Evolutionary conservation across 2,329 filamentous ascomycete species (phyloP), one percentile per base, ranked within the genome.

Genomic region (Nemania sp.): DNA sequence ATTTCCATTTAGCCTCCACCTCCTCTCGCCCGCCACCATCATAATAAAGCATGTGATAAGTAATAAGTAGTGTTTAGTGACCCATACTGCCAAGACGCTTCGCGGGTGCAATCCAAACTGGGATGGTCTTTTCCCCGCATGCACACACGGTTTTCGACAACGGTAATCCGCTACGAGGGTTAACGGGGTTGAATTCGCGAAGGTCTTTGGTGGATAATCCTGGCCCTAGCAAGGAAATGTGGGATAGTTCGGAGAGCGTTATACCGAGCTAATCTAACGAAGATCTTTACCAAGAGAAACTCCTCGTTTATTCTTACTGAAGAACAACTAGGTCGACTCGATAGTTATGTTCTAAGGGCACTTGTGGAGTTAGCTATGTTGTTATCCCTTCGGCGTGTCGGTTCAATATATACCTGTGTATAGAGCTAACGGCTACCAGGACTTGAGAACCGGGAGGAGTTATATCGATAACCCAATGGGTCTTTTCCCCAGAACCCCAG

Each of bases 151-250:
- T 52, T 18, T 52, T 49, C 32, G 47, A 54, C 15, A 51, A 22
- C 15, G n/a, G 29, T 22, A 56, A 47, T 32, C 32, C 26, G 11
- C 22, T 27, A 29, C n/a, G 27, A 38, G 35, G 45, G 43, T 24
- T 56, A 41, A 55, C 11, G 35, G 18, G 22, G 52, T 47, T 32
- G 43, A 47, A 52, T 64, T 7, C 27, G n/a, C 5, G 32, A 47
- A 8, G 26, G 22, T 64, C 56, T 61, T 70, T 70, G 58, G 66
- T 66, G 68, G 68, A 70, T 64, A 68, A 70, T 64, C 35, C 20
- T 62, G 38, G 24, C 29, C n/a, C 18, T 38, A 3, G 29, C 32
- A 32, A 55, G 32, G 26, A 45, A 49, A 24, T 11, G 13, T 56
- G 18, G 62, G n/a, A 52, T 56, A 53, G 11, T 58, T 67, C 64